Evolutionary conservation across 1,139 yeast genomes (phyloP), one percentile per base, ranked within the genome.

Genomic region (Protomyces inundatus): DNA sequence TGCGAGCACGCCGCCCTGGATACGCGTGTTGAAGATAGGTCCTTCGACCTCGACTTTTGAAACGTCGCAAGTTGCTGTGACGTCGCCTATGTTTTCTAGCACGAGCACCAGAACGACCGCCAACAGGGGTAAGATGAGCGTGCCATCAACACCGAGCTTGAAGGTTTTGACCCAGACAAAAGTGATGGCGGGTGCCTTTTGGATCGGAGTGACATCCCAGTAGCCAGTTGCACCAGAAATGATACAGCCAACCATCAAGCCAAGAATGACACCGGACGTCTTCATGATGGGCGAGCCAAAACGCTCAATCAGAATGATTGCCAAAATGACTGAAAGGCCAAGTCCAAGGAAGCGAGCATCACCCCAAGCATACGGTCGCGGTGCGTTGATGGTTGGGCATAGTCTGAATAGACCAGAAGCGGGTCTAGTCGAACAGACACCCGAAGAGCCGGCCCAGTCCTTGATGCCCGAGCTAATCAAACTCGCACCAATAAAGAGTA

Each of bases 281-380:
- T 87, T 88, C 95, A 90, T 87, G 70, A 90, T 87, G 65, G 97
- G 97, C n/a, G 96, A 84, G 37, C 97, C 97, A 81, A 88, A 90
- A 72, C 84, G 84, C 75, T 90, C 97, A 69, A 87, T 82, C 45
- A 88, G 67, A 65, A 90, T 80, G 70, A 90, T 89, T 7, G 89
- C 78, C 37, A 84, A 79, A 71, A 83, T 88, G 10, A 90, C 97
- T 48, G 86, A 77, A 79, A 90, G 89, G 1, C 97, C 97, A 36
- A 90, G 80, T 54, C 97, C 97, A 68, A 90, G 76, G 71, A 86
- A 90, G 72, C 85, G 82, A 7, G 96, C 95, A 35, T 90, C 83
- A 2, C 97, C 97, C 90, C 93, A 90, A 6, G 81, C 81, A 64
- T 82, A 80, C 56, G 86, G 82, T 58, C 72, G 75, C 9, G 85